phyloP scores from a whole-genome alignment of 169 alveolate genomes.

The Babesia divergens region DNA sequence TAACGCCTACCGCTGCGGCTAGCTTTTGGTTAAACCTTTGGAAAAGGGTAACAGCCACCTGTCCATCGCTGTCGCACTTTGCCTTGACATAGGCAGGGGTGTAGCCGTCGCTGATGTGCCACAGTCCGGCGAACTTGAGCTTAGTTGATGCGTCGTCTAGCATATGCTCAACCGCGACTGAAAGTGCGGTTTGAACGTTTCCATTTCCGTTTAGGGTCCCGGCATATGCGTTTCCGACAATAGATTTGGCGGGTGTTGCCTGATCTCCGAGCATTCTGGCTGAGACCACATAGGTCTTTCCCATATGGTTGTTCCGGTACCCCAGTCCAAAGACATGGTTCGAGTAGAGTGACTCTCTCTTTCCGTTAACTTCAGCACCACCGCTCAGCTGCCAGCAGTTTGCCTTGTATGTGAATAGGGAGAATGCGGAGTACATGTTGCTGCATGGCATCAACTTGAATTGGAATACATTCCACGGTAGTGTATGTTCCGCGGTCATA shows the following conservation, averaged over 20 bases:
- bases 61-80: conserved; percentile 53
- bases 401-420: conserved; percentile 22
- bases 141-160: conserved; percentile 23
- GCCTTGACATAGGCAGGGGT: conserved; percentile 58
- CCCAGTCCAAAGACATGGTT: conserved; percentile 38
- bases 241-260: conserved; percentile 8
- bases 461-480: conserved; percentile 17
- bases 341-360: not conserved
- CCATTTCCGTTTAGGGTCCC: conserved; percentile 8
- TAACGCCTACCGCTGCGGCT: conserved; percentile 36
- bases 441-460: conserved; percentile 40
- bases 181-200: conserved; percentile 22
- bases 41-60: conserved; percentile 42
- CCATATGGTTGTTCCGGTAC: conserved; percentile 24
- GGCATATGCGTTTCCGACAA: conserved; percentile 54
- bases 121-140: conserved; percentile 51
- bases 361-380: conserved; percentile 58
- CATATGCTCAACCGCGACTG: conserved; percentile 48
- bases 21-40: conserved; percentile 49
- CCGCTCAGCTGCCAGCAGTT: conserved; percentile 11
- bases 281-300: conserved; percentile 25
- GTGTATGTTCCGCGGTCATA: conserved; percentile 35
- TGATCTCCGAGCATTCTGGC: conserved; percentile 54
- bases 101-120: conserved; percentile 45
- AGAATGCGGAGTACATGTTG: conserved; percentile 33